Evolutionary conservation across 1,284 basidiomycete genomes (phyloP), one percentile per base, ranked within the genome.

Genomic region (Trametes versicolor): DNA sequence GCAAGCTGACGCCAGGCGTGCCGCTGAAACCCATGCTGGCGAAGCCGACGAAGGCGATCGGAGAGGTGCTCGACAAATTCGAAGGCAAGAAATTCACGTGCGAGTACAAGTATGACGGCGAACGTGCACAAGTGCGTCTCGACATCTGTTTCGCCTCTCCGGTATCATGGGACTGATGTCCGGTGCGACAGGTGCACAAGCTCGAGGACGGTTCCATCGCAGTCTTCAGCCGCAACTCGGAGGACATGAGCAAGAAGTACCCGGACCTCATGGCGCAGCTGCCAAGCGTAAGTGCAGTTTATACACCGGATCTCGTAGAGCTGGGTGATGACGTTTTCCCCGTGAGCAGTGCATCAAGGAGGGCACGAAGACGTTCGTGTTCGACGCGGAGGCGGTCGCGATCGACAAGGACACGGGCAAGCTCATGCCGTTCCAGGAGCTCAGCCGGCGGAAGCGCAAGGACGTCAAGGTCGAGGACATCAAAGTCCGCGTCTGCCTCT

Each of bases 41-140:
- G n/a, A 99, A 99, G 79, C 98, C 98, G 3, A 99, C 98, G 0
- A 99, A 99, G 78, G 97, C 97, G 0, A 99, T 99, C 71, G 91
- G 93, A n/a, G 98, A 99, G 79, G 97, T 99, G 7, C 86, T 99
- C 23, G 97, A 99, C 79, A 85, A 97, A 55, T 99, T 99, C 74
- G 98, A 99, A 78, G 91, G 90, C 73, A 96, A 97, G 78, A 87
- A 87, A 53, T 99, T 99, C 77, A 99, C 98, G 5, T 99, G 97
- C 81, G 98, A 99, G 81, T 99, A 99, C 82, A 99, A 99, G 79
- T 99, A 99, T 74, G 98, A 99, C 72, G 98, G 98, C 10, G 98
- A 99, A 79, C 91, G 98, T 59, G 98, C 98, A 15, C 96, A 98
- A 83, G 92, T 91, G 56, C 41, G 80, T 70, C 27, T 25, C 21